Evolutionary conservation across 2,329 filamentous ascomycete species (phyloP), one percentile per base, ranked within the genome.

Genomic region (Paecilomyces sp.): DNA sequence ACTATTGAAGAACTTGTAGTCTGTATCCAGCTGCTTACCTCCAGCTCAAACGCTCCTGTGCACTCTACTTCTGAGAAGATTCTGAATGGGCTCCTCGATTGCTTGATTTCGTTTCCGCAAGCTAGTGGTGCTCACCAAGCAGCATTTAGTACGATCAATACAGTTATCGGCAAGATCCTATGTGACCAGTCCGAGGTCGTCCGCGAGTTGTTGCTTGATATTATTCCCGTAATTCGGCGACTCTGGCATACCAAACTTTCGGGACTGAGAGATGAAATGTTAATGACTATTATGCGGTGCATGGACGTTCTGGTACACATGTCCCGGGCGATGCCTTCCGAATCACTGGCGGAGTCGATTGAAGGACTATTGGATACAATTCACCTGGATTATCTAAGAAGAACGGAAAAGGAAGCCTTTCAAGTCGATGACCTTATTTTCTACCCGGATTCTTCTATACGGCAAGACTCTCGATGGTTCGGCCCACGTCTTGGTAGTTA

Each of bases 401-500:
- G 91, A 61, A 80, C 85, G 36, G 86, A 89, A 55, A 85, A 85
- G 60, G 87, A 90, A 55, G 84, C 88, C 41, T 80, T 97, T 11
- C 88, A 91, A 63, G 76, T 95, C n/a, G 86, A 90, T 61, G 90
- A 97, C 66, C 71, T 97, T 28, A 77, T 81, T 0, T 89, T 90
- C 68, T 78, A 69, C 70, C 63, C 66, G 34, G 60, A 55, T 28
- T 63, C 58, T 54, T 60, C 60, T 8, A 55, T 56, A 22, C 74
- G 74, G 13, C 74, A 83, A 12, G 68, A 76, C n/a, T 60, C 63
- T 24, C 67, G 65, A 25, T 63, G 69, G 31, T 73, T 75, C 60
- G 71, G 72, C 15, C 76, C 76, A 56, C 68, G 74, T 24, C 64
- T 74, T 24, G 72, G 73, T 55, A 68, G 64, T 47, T 22, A 65